Evolutionary conservation across 768 basidiomycete species (phyloP), one percentile per base, ranked within the genome.

Genomic region (Pisolithus sp.): DNA sequence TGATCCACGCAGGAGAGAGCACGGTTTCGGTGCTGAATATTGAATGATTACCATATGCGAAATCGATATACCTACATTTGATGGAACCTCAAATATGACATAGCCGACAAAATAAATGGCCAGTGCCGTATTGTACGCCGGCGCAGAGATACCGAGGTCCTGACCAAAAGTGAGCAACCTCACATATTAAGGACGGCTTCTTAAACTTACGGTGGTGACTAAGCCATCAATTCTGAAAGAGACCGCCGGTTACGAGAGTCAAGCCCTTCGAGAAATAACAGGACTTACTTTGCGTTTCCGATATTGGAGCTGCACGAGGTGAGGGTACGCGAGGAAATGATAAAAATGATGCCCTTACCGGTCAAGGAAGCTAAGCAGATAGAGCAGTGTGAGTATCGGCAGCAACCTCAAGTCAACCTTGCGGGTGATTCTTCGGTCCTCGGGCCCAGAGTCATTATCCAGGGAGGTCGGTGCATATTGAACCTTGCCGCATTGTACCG

Each of bases 21-120:
- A 31, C 8, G 8, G 30, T 10, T 23, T 38, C 3, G 24, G 23
- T 38, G 39, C 28, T n/a, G 20, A 13, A 26, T 39, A 40, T 21
- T n/a, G 20, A 13, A 26, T 39, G 36, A n/a, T n/a, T 24, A 41
- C 21, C 52, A 38, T 53, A n/a, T 23, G 17, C 40, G 23, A 26
- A 17, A 31, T 34, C 24, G 21, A 31, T 24, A 9, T 12, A 62
- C 63, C 23, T 23, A 82, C 79, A 60, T 81, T 82, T 18, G 79
- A 69, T 13, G 81, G 82, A 42, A 83, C 70, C 60, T 82, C 81
- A 46, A 82, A 83, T n/a, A 75, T 53, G 15, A 81, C 72, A 57
- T 83, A 84, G 46, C 79, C 76, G 4, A 82, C 68, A 52, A 83
- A 85, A 62, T 81, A 84, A 3, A 84, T 57, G 0, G 80, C 78